Base-by-base conservation (phyloP, 2,329 filamentous ascomycete genomes). In the Exophiala sideris region DNA sequence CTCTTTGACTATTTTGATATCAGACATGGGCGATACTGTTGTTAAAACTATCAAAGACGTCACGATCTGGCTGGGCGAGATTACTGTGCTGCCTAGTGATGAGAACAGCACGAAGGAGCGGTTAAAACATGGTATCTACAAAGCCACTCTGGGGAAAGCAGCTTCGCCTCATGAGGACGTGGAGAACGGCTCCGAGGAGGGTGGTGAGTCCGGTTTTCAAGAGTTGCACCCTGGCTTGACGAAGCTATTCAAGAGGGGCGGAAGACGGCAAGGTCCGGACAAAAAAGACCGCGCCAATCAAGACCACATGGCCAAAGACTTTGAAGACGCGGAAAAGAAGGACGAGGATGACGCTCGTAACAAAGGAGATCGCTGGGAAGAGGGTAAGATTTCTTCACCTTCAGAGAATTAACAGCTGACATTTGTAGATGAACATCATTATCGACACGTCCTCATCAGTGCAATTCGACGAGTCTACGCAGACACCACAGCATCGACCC, bases 81-180 rank as follows among this genome's bases (percentile, higher is more conserved):
- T 82, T 20, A 82, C 80, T 2, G 73, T 83, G 14, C 64, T 82
- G 1, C 80, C 80, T 1, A 74, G 72, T 7, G 78, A 80, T 32
- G 61, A 72, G 46, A 72, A 72, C 7, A 61, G 75, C 8, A 65
- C 65, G 29, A 53, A 50, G 36, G 65, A 64, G 9, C 58, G 64
- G 5, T 45, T 70, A 21, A 65, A 63, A 39, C 56, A 64, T 32
- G 34, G 68, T 7, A 46, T 67, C 10, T 63, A 62, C 12, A 59
- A 58, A 18, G 58, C 57, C 48, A 65, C 57, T 11, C 32, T 63
- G 51, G 44, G 60, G 7, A 52, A 62, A n/a, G 14, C 52, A 7
- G 45, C 49, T 16, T 36, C 48, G 12, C 36, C 41, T 36, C 48
- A 55, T 11, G 14, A 44, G 2, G 39, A 42, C 18, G 35, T 57